Conservation (phyloP, 129 eudicot genomes). For the Flaveria linearis region DNA sequence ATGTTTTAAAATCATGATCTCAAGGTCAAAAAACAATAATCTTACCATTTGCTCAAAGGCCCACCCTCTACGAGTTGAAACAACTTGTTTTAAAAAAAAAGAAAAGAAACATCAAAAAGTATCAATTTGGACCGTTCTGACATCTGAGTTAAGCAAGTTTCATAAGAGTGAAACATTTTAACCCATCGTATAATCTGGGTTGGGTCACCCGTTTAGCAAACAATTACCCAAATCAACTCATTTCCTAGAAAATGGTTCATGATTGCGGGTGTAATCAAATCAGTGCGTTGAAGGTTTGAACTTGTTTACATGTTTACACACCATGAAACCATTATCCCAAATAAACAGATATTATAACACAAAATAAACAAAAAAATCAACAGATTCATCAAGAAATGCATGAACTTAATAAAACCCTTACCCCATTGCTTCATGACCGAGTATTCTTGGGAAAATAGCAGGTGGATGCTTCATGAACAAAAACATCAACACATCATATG, state of each 20-base stretch:
- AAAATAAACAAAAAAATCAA: background rate
- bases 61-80: no score
- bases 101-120: background rate
- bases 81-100: no score
- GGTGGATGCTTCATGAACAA: slow-evolving; percentile 60
- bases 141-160: background rate
- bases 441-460: slow-evolving; percentile 64
- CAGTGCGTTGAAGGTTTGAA: background rate
- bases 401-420: slow-evolving; percentile 25
- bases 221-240: background rate
- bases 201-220: no score
- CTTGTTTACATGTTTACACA: background rate
- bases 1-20: no score
- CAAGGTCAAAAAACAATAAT: no score
- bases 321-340: background rate
- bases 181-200: background rate
- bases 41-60: no score
- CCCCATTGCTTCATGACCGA: slow-evolving; percentile 92
- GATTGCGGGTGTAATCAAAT: background rate
- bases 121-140: background rate
- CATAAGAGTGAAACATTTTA: no score
- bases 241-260: background rate
- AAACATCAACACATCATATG: background rate
- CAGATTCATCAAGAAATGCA: background rate
- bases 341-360: background rate